Conservation (phyloP, 2,329 filamentous ascomycete genomes). For the Diaporthe velutina region DNA sequence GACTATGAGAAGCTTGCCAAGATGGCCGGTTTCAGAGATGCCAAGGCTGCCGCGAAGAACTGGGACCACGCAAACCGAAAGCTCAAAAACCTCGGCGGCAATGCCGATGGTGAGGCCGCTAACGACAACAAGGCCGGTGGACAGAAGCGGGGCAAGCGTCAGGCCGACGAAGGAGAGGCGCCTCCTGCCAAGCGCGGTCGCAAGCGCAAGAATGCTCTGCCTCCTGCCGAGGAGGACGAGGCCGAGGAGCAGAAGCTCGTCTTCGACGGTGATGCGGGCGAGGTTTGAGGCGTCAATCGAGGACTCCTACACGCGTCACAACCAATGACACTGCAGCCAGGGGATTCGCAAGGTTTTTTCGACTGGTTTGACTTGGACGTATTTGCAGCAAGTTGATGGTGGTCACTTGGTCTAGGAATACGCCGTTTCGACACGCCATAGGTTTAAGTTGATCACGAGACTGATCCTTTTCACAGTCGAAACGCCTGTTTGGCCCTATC, state of each 20-base stretch:
- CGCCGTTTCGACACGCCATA: not conserved
- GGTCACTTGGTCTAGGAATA: not conserved
- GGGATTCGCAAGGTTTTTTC: not conserved
- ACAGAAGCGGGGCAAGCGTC: not conserved
- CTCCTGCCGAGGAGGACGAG: not conserved
- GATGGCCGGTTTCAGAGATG: not conserved
- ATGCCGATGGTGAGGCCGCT: not conserved
- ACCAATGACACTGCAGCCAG: not conserved
- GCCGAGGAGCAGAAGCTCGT: not conserved
- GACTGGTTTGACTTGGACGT: not conserved
- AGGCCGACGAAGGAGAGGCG: not conserved
- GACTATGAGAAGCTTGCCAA: slow-evolving; percentile 22
- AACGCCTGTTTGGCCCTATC: not conserved
- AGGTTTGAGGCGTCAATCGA: not conserved
- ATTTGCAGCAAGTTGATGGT: not conserved
- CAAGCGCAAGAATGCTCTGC: not conserved
- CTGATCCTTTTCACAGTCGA: not conserved
- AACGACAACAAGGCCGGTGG: not conserved
- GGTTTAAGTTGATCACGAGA: not conserved
- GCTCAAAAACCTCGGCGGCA: not conserved
- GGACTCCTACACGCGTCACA: not conserved
- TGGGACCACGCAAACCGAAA: not conserved
- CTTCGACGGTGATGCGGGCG: not conserved
- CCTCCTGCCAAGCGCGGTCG: not conserved
- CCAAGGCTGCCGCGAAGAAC: not conserved